phyloP scores from a whole-genome alignment of 73 alveolate genomes.

The Tetrahymena borealis region DNA sequence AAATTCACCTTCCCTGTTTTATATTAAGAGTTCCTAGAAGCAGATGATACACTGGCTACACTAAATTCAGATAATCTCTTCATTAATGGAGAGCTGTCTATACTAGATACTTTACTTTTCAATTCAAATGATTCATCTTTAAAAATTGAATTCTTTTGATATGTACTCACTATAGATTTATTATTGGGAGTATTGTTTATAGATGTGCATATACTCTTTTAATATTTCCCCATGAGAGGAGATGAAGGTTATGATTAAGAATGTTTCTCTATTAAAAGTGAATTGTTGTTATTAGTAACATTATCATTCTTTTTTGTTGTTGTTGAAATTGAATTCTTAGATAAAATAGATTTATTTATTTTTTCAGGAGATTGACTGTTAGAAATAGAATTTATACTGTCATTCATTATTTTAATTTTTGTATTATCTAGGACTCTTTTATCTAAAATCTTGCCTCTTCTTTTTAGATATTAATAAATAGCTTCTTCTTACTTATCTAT shows the following conservation, averaged over 20 bases:
- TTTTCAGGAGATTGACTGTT: neutral
- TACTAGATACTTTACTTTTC: neutral
- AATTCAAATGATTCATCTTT: neutral
- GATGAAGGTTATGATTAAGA: neutral
- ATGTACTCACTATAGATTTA: neutral
- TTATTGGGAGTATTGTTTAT: neutral
- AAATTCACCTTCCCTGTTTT: neutral
- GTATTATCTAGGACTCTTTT: neutral
- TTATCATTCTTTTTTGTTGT: neutral
- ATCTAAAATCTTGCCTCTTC: neutral
- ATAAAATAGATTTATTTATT: neutral
- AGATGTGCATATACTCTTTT: neutral
- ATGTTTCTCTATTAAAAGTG: neutral
- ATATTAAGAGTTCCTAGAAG: neutral
- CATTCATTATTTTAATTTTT: neutral
- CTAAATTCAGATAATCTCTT: neutral
- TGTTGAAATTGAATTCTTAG: neutral
- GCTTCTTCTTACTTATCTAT: neutral
- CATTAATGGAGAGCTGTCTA: neutral
- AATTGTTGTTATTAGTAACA: neutral
- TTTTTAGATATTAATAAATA: neutral
- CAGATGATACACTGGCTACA: neutral
- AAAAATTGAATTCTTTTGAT: neutral
- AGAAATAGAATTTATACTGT: neutral
- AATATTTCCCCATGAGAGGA: neutral